Base-by-base conservation (phyloP, 768 basidiomycete species). In the Cystoderma amianthinum region DNA sequence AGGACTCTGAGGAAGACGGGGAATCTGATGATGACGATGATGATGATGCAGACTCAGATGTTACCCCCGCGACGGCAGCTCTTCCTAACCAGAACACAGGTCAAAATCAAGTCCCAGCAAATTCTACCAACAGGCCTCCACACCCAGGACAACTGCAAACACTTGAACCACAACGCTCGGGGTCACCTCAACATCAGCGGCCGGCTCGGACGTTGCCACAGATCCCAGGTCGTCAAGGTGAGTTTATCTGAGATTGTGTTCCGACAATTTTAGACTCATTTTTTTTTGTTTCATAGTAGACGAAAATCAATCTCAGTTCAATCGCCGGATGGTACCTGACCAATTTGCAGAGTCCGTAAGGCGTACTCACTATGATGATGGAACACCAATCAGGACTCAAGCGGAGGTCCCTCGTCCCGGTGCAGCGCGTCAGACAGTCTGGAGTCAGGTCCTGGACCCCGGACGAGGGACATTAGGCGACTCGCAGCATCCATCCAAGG, bases 361-460 rank as follows among this genome's bases (percentile, higher is more conserved):
- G 45, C 78, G 77, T 36, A 75, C 77, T 2, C 70, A 74, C 48
- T 71, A 77, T 44, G 81, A 82, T 18, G 76, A 76, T 44, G 69
- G 67, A 34, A 65, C 61, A 17, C 72, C 68, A 44, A 58, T 71
- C 24, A 77, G 74, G 13, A 70, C 68, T 12, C 79, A 82, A 44
- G 68, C 78, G 15, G 76, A 80, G 4, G 63, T 69, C 43, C 72
- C 76, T 24, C 66, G 69, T 17, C 71, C 65, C 23, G 72, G 74
- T 39, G 62, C 77, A 34, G 64, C 77, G 20, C 75, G 85, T 33
- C 83, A 86, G 42, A 77, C 67, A 36, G 73, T 94, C 43, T 97
- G 93, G 94, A 92, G 85, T 53, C 83, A 89, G 57, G 88, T 86
- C 35, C 78, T 94, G 47, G 87, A 94, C 43, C 72, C 81, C 32